phyloP scores from a whole-genome alignment of 2,329 filamentous ascomycete species.

The Bimuria novae-zelandiae region DNA sequence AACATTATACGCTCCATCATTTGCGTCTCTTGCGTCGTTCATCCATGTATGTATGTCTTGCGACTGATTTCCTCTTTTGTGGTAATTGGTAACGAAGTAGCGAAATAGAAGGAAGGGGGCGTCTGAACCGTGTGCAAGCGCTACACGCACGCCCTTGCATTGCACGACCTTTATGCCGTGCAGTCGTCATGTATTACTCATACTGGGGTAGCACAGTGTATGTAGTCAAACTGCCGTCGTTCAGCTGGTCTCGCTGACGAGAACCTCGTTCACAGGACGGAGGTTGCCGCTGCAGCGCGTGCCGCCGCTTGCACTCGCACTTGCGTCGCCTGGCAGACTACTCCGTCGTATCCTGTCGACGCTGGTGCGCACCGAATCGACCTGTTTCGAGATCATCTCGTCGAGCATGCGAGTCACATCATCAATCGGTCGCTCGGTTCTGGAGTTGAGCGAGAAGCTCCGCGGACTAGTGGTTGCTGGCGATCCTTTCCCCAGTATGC shows the following conservation, averaged over 20 bases:
- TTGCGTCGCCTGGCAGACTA: conserved; percentile 47
- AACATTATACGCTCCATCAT: conserved; percentile 8
- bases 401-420: conserved; percentile 94
- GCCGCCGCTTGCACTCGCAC: conserved; percentile 68
- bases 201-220: background rate
- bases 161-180: no score
- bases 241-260: conserved; percentile 11
- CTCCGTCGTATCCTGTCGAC: conserved; percentile 64
- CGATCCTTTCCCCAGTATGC: conserved; percentile 30
- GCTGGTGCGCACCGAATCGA: conserved; percentile 77
- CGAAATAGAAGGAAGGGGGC: conserved; percentile 2
- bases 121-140: conserved; percentile 3
- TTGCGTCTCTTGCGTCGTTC: background rate
- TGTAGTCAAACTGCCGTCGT: background rate
- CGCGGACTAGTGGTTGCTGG: conserved; percentile 31
- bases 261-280: conserved; percentile 19
- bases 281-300: conserved; percentile 40
- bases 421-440: conserved; percentile 70
- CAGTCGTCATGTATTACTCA: background rate
- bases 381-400: conserved; percentile 91
- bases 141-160: conserved; percentile 18
- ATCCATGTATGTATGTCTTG: conserved; percentile 2
- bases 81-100: no score
- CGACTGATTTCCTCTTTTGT: conserved; percentile 2
- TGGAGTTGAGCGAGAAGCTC: conserved; percentile 23